These are phyloP conservation scores for Agaricales sp. DNA, from an alignment of 1,284 basidiomycete species.

Conservation along the genomic window DNA sequence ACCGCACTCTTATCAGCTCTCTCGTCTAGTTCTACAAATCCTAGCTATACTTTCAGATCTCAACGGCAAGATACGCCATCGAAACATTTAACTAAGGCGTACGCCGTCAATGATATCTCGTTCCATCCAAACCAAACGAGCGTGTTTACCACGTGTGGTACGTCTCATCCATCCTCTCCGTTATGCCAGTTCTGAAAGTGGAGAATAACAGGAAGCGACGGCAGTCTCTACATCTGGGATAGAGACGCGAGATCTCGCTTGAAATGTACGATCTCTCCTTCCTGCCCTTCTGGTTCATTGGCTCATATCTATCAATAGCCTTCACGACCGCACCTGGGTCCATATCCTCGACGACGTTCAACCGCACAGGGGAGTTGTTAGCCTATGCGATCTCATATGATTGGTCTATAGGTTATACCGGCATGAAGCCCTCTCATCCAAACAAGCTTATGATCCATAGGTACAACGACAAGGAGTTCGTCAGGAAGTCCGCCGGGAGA, in stretches of 20 bases:
- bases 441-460: no score
- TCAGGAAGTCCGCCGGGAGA: no score
- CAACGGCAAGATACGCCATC: no score
- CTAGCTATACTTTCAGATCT: no score
- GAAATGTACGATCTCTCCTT: conserved; percentile 51
- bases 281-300: background rate
- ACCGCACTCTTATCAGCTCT: no score
- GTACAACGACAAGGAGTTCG: no score
- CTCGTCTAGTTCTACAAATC: no score
- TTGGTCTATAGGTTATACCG: conserved; percentile 85
- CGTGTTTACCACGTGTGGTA: no score
- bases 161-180: conserved; percentile 22
- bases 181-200: conserved; percentile 2
- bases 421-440: conserved; percentile 72
- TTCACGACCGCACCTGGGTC: conserved; percentile 61
- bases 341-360: conserved; percentile 75
- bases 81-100: no score
- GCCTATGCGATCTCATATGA: conserved; percentile 88
- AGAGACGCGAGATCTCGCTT: conserved; percentile 83
- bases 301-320: conserved; percentile 28
- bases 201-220: conserved; percentile 49
- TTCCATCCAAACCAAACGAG: no score
- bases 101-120: no score
- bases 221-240: conserved; percentile 83
- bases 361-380: conserved; percentile 75